Evolutionary conservation across 2,329 filamentous ascomycete genomes (phyloP).

Genomic region (Stachybotrys chlorohalonatus): DNA sequence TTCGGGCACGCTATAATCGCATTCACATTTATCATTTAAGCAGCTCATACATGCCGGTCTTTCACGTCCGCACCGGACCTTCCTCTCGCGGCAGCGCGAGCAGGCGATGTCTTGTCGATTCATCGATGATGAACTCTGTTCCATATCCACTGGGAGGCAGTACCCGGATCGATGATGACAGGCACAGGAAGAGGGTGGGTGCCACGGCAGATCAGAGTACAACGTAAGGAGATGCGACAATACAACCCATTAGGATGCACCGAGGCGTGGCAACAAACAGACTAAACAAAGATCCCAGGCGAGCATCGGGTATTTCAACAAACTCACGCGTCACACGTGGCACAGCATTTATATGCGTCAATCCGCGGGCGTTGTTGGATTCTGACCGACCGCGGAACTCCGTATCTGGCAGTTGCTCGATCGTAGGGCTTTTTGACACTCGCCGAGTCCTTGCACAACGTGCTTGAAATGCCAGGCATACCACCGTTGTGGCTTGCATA

Average conservation of each 20-base stretch:
- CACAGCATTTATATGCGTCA: not conserved
- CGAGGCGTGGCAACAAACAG: not conserved
- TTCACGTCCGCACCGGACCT: not conserved
- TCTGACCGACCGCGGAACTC: too few relatives aligned
- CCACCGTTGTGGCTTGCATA: not conserved
- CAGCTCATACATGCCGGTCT: not conserved
- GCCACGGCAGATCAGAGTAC: not conserved
- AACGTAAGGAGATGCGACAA: not conserved
- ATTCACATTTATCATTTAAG: not conserved
- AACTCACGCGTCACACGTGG: not conserved
- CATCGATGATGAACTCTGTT: not conserved
- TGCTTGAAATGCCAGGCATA: not conserved
- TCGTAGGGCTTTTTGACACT: too few relatives aligned
- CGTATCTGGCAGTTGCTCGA: too few relatives aligned
- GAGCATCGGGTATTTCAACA: not conserved
- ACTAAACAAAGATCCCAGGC: not conserved
- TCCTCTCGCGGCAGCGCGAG: not conserved
- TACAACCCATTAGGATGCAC: not conserved
- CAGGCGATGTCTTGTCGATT: not conserved
- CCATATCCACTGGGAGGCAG: not conserved
- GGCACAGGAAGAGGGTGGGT: not conserved
- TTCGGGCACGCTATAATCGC: not conserved
- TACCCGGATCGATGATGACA: not conserved
- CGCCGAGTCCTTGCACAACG: not conserved
- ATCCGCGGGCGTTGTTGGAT: too few relatives aligned